These are phyloP conservation scores for Salix viminalis DNA, from an alignment of 345 rosid species.

Conservation along the genomic window DNA sequence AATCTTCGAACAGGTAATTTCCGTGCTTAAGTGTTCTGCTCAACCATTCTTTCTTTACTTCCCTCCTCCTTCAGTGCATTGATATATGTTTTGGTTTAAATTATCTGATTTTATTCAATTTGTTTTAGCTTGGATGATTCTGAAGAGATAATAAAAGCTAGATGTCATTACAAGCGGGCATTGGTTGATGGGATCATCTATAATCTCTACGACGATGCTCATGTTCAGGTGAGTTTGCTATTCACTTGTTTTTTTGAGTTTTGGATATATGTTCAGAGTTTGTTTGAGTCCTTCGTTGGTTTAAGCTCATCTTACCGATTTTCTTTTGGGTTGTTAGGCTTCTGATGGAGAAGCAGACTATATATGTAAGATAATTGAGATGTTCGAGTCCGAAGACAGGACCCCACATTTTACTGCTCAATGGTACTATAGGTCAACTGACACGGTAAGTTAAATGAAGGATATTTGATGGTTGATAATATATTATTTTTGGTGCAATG, in stretches of 20 bases:
- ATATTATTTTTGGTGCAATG: too few species aligned
- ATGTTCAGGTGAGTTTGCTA: slow-evolving; percentile 45
- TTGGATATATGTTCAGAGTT: neutral
- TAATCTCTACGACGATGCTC: slow-evolving; percentile 54
- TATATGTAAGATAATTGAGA: slow-evolving; percentile 56
- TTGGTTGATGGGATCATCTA: slow-evolving; percentile 43
- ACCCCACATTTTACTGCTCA: slow-evolving; percentile 48
- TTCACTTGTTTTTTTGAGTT: neutral
- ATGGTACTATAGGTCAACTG: slow-evolving; percentile 71
- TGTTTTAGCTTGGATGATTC: slow-evolving; percentile 20
- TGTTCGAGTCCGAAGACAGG: slow-evolving; percentile 55
- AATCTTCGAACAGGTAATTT: slow-evolving; percentile 29
- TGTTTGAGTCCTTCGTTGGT: neutral
- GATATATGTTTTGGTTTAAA: neutral
- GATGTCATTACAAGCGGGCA: slow-evolving; percentile 42
- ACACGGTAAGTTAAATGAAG: slow-evolving; percentile 49
- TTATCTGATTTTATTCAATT: neutral
- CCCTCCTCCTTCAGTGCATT: neutral
- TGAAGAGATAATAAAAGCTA: slow-evolving; percentile 38
- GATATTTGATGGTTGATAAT: neutral
- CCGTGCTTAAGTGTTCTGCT: too few species aligned
- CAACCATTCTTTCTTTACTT: neutral
- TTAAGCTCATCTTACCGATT: neutral
- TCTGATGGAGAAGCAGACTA: slow-evolving; percentile 38
- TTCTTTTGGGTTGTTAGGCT: slow-evolving; percentile 30